Percentiles rank a stretch among this genome's conserved stretches.
phyloP scores from a whole-genome alignment of 2,329 filamentous ascomycete species.

The Penicillium vulpinum region DNA sequence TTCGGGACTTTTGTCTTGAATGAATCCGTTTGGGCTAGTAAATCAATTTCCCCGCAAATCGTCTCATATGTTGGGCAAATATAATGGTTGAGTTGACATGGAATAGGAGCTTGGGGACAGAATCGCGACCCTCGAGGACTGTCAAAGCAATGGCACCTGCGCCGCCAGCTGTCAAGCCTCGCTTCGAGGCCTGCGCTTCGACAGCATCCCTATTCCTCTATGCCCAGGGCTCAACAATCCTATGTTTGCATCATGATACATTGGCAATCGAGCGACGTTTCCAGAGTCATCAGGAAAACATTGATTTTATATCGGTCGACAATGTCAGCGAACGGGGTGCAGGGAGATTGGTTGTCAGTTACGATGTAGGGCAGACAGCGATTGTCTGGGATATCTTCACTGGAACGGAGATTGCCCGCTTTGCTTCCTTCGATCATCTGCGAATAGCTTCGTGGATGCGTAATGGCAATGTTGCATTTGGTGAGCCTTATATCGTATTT shows the following conservation, averaged over 20 bases:
- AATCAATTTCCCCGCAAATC: neutral
- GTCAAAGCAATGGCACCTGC: conserved; percentile 47
- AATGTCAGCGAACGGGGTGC: conserved; percentile 85
- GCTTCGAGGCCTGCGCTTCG: conserved; percentile 84
- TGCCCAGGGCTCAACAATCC: conserved; percentile 74
- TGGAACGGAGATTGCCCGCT: conserved; percentile 86
- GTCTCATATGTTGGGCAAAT: neutral
- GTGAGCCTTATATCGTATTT: conserved; percentile 51
- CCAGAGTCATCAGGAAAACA: conserved; percentile 76
- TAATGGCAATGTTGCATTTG: conserved; percentile 95
- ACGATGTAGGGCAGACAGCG: conserved; percentile 84
- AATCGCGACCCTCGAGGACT: conserved; percentile 57
- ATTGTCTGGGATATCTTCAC: conserved; percentile 97
- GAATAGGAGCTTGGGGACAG: conserved; percentile 61
- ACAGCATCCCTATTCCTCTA: conserved; percentile 91
- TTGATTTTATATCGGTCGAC: conserved; percentile 82
- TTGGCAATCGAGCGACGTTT: conserved; percentile 86
- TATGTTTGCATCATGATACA: conserved; percentile 91
- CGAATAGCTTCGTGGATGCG: conserved; percentile 90
- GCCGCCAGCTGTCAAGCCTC: conserved; percentile 38
- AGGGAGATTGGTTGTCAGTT: conserved; percentile 86
- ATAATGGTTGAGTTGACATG: conserved; percentile 61
- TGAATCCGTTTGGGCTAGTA: neutral
- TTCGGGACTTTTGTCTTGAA: conserved; percentile 1
- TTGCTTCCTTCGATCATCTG: conserved; percentile 85